Evolutionary conservation across 148 eudicot species (phyloP).

Genomic region (Vaccinium vitisidaea): DNA sequence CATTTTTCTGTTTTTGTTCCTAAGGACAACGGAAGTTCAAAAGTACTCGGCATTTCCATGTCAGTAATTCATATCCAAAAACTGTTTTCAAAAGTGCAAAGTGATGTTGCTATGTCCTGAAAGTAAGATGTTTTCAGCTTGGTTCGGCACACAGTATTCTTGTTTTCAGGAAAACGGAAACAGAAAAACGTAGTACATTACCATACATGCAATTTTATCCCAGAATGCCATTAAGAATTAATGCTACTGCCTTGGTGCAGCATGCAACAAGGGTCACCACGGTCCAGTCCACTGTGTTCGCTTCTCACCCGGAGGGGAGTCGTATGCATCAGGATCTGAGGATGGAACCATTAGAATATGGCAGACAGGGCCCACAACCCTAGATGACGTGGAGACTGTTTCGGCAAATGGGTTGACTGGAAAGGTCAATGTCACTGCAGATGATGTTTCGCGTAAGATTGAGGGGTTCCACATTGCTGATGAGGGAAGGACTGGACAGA

Average conservation of each 20-base stretch:
- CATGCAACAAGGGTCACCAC: slow-evolving; percentile 98
- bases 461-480: slow-evolving; percentile 52
- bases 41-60: not conserved
- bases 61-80: not conserved
- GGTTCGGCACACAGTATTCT: not conserved
- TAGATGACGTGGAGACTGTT: slow-evolving; percentile 30
- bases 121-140: not conserved
- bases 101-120: not conserved
- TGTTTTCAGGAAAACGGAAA: not conserved
- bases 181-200: not conserved
- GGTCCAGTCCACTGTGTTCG: slow-evolving; percentile 98
- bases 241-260: slow-evolving; percentile 46
- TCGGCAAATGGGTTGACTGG: slow-evolving; percentile 27
- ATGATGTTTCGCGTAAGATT: slow-evolving; percentile 51
- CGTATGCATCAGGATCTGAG: slow-evolving; percentile 96
- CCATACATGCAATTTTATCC: not conserved
- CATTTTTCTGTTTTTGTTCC: not conserved
- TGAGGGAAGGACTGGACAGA: slow-evolving; percentile 39
- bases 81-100: not conserved
- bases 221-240: not conserved
- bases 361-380: slow-evolving; percentile 57
- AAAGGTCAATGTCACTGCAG: slow-evolving; percentile 38
- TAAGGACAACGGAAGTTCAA: not conserved
- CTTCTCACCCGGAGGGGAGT: slow-evolving; percentile 88
- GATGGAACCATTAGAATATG: slow-evolving; percentile 86